Percentiles rank a stretch among this genome's conserved stretches.
These are phyloP conservation scores for Penicillium ucsense DNA, from an alignment of 495 filamentous ascomycete genomes.

Conservation along the genomic window DNA sequence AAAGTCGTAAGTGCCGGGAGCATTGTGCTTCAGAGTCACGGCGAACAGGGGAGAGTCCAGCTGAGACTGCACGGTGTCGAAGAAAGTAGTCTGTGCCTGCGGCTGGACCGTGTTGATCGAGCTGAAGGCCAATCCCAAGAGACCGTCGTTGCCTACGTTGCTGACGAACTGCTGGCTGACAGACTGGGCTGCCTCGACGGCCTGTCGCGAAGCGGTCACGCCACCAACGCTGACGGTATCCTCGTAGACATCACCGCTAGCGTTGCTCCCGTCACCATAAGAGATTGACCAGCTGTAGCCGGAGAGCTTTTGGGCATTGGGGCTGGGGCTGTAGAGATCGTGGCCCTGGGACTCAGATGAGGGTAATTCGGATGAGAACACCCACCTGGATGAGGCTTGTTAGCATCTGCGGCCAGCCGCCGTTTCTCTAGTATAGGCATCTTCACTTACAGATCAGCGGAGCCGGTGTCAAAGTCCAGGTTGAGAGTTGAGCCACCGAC, in stretches of 20 bases:
- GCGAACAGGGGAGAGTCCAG: slow-evolving; percentile 59
- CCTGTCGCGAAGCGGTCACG: slow-evolving; percentile 52
- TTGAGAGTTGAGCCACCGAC: slow-evolving; percentile 54
- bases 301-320: slow-evolving; percentile 37
- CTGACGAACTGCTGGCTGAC: slow-evolving; percentile 51
- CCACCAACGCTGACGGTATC: slow-evolving; percentile 61
- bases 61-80: slow-evolving; percentile 53
- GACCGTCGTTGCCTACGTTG: slow-evolving; percentile 55
- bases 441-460: slow-evolving; percentile 56
- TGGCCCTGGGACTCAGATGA: slow-evolving; percentile 45
- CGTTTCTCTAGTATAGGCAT: neutral
- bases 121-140: slow-evolving; percentile 65
- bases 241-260: slow-evolving; percentile 56
- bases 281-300: slow-evolving; percentile 55
- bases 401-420: neutral
- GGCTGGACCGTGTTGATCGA: slow-evolving; percentile 61
- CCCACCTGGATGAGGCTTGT: slow-evolving; percentile 28
- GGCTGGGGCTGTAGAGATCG: slow-evolving; percentile 48
- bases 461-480: slow-evolving; percentile 69
- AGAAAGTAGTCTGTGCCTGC: slow-evolving; percentile 55
- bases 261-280: slow-evolving; percentile 64
- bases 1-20: slow-evolving; percentile 63
- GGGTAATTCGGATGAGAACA: slow-evolving; percentile 42
- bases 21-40: slow-evolving; percentile 53
- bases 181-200: slow-evolving; percentile 55